A percentile compares a stretch with the other conserved stretches of the same genome.
These are phyloP conservation scores for Yarrowia osloensis DNA, from an alignment of 805 yeast species.

Conservation along the genomic window DNA sequence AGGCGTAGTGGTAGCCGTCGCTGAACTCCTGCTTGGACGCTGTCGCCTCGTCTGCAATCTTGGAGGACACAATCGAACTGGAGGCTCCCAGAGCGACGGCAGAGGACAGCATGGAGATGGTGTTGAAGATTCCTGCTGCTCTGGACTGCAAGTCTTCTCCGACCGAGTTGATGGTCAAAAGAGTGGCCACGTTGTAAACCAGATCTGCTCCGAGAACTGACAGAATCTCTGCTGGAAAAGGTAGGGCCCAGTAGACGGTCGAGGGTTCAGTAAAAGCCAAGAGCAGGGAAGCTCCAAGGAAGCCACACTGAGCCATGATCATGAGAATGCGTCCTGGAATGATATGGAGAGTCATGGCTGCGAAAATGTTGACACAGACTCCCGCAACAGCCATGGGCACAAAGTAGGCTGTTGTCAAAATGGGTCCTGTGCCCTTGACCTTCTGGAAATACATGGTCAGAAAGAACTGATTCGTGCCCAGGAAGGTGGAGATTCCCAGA, in stretches of 20 bases:
- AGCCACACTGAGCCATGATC: constrained; percentile 44
- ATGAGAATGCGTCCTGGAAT: constrained; percentile 48
- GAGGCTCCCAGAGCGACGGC: constrained; percentile 50
- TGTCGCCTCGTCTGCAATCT: constrained; percentile 26
- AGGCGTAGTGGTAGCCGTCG: constrained; percentile 40
- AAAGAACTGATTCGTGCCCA: constrained; percentile 47
- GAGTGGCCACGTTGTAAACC: constrained; percentile 50
- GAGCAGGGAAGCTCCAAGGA: constrained; percentile 44
- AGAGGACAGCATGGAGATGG: constrained; percentile 47
- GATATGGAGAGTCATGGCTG: constrained; percentile 50
- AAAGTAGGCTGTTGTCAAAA: constrained; percentile 50
- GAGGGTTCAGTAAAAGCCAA: constrained; percentile 48
- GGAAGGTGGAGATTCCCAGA: constrained; percentile 49
- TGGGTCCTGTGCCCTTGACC: constrained; percentile 45
- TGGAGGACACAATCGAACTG: constrained; percentile 43
- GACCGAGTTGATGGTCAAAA: constrained; percentile 49
- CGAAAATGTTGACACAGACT: constrained; percentile 48
- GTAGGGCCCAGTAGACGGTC: constrained; percentile 49
- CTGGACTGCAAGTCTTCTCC: constrained; percentile 46
- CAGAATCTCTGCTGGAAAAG: constrained; percentile 49
- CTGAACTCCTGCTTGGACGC: constrained; percentile 32
- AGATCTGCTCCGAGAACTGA: constrained; percentile 53
- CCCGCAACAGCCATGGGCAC: constrained; percentile 51
- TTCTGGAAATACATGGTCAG: constrained; percentile 50
- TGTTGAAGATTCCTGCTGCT: constrained; percentile 54